Base-by-base conservation (phyloP, 306 rosid species). In the Ceratonia siliqua region DNA sequence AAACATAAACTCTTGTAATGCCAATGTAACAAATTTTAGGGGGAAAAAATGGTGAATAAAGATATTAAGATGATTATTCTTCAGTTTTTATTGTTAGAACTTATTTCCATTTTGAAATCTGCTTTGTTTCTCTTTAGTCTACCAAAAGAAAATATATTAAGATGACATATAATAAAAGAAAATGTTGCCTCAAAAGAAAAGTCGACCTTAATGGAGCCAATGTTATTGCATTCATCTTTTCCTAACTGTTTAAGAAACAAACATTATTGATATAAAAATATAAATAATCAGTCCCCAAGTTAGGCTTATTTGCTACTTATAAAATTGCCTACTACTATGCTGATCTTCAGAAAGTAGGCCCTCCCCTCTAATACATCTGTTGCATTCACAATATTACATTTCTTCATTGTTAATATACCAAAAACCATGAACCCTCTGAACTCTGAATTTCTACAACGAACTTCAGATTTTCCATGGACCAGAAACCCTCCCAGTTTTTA, bases 151-250 rank as follows among this genome's bases (percentile, higher is more conserved):
- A n/a, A n/a, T n/a, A n/a, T n/a, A n/a, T n/a, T n/a, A n/a, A n/a
- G n/a, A n/a, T n/a, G n/a, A n/a, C n/a, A n/a, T n/a, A n/a, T n/a
- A 10, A 55, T 70, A 54, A 46, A 68, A 41, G 49, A 62, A 46
- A 28, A 30, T 5, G n/a, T 25, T 4, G 27, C 30, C 8, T 7
- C 45, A 33, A 13, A 36, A 74, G 32, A 52, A 25, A 72, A 72
- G 10, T 22, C 25, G 27, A 12, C 18, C 64, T 32, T 22, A 45
- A 17, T 25, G 14, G 28, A 50, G 56, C 22, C 79, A 30, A 43
- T 27, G 49, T 50, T 24, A 72, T 32, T 24, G 57, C 36, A 48
- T 65, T 43, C 41, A 49, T 72, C 68, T 52, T 70, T 62, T 21
- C 30, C 17, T 43, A 70, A 52, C 52, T 11, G 8, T 54, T 45